Conservation (phyloP, 176 grass and related monocot genomes). For the Juncus inflexus region DNA sequence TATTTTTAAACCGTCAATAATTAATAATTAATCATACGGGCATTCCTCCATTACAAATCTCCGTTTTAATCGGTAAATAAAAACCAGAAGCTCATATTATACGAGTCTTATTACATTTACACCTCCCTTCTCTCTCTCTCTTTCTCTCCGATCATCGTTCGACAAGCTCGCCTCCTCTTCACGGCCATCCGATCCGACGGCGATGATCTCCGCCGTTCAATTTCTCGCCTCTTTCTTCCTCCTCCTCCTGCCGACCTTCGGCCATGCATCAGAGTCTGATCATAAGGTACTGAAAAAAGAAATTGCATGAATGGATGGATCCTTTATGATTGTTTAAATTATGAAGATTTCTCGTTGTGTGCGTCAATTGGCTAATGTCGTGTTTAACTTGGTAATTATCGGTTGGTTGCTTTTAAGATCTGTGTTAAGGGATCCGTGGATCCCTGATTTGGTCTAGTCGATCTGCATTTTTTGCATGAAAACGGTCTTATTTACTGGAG, state of each 20-base stretch:
- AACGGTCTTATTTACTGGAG: neutral
- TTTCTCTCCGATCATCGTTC: conserved; percentile 11
- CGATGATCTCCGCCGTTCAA: conserved; percentile 7
- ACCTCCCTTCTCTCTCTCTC: neutral
- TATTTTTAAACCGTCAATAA: neutral
- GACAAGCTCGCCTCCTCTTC: neutral
- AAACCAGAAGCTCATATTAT: neutral
- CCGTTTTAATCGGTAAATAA: conserved; percentile 10
- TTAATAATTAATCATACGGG: neutral
- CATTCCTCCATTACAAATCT: neutral
- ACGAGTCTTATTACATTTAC: conserved; percentile 13
- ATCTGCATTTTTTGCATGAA: conserved; percentile 5
- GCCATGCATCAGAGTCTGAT: conserved; percentile 63
- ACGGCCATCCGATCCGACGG: conserved; percentile 27
- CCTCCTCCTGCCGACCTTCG: conserved; percentile 26
- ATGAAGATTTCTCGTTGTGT: neutral
- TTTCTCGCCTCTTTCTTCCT: conserved; percentile 24
- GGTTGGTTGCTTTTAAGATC: conserved; percentile 8
- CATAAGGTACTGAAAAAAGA: conserved; percentile 53
- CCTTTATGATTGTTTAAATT: neutral
- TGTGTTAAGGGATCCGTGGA: neutral
- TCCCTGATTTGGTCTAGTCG: neutral
- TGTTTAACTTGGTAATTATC: neutral
- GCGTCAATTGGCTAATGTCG: neutral
- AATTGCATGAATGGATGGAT: neutral